These are phyloP conservation scores for Eucalyptus coolabah DNA, from an alignment of 345 rosid genomes.

Conservation along the genomic window DNA sequence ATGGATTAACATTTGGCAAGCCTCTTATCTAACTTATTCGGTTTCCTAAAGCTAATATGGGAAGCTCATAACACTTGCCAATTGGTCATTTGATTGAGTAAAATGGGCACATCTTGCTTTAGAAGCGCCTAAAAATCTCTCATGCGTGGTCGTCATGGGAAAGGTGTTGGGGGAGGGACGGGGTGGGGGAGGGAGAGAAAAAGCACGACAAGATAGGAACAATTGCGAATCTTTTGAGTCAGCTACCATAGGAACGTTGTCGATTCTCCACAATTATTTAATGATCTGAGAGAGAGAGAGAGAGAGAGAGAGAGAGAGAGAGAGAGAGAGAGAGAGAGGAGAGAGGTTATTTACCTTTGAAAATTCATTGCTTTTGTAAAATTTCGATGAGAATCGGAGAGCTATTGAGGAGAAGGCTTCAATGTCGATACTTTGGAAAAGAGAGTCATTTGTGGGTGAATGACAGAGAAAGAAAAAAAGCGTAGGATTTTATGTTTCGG, in stretches of 20 bases:
- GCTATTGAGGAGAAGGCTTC: too few species aligned
- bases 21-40: neutral
- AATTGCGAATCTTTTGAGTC: conserved; percentile 1
- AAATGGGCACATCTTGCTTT: neutral
- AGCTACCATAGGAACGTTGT: neutral
- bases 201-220: neutral
- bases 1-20: neutral
- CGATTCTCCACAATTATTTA: neutral
- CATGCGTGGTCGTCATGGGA: too few species aligned
- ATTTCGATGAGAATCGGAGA: too few species aligned
- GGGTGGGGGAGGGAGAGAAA: neutral
- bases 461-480: too few species aligned
- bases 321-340: neutral
- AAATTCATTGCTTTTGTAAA: too few species aligned
- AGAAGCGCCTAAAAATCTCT: neutral
- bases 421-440: too few species aligned
- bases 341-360: too few species aligned
- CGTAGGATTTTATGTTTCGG: too few species aligned
- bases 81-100: neutral
- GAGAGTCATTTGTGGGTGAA: too few species aligned
- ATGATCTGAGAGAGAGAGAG: neutral
- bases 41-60: neutral
- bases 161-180: too few species aligned
- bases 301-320: neutral
- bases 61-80: neutral